Percentiles rank a stretch among this genome's conserved stretches.
phyloP scores from a whole-genome alignment of 2,329 filamentous ascomycete genomes.

The Alternaria tenuissima region DNA sequence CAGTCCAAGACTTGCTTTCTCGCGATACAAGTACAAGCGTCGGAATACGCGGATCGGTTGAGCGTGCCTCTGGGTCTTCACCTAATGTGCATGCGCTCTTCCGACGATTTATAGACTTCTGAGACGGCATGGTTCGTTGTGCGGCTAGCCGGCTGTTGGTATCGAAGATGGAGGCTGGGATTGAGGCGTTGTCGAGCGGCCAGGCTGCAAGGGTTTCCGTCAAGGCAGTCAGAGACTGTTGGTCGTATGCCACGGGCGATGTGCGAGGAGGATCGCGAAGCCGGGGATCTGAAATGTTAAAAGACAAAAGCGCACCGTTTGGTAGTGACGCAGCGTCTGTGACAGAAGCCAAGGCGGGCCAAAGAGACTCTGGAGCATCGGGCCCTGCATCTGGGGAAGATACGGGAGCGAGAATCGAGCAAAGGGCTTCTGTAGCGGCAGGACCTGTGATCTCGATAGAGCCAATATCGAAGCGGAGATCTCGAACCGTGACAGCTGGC shows the following conservation, averaged over 20 bases:
- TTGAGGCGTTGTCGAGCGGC: slow-evolving; percentile 66
- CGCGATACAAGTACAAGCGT: slow-evolving; percentile 73
- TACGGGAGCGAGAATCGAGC: slow-evolving; percentile 69
- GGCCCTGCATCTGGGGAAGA: slow-evolving; percentile 19
- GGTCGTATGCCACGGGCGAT: slow-evolving; percentile 39
- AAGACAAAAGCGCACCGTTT: slow-evolving; percentile 72
- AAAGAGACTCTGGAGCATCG: slow-evolving; percentile 47
- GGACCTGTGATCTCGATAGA: slow-evolving; percentile 77
- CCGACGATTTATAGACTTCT: slow-evolving; percentile 82
- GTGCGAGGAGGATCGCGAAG: slow-evolving; percentile 76
- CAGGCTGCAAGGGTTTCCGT: slow-evolving; percentile 71
- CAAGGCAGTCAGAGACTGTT: slow-evolving; percentile 52
- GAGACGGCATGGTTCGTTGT: slow-evolving; percentile 71
- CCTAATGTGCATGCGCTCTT: slow-evolving; percentile 72
- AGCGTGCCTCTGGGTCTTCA: slow-evolving; percentile 63
- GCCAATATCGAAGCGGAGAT: slow-evolving; percentile 75
- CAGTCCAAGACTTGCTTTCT: slow-evolving; percentile 71
- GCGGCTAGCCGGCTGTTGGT: slow-evolving; percentile 71
- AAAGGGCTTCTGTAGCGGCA: slow-evolving; percentile 78
- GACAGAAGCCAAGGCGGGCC: slow-evolving; percentile 39
- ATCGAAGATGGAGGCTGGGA: slow-evolving; percentile 69
- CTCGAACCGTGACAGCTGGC: slow-evolving; percentile 70
- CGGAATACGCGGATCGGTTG: slow-evolving; percentile 78
- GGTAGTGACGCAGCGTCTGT: slow-evolving; percentile 70
- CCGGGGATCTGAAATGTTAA: slow-evolving; percentile 80